A percentile compares a stretch with the other conserved stretches of the same genome.
Conservation (phyloP, 2,329 filamentous ascomycete genomes). For the Fusarium bulbicola region DNA sequence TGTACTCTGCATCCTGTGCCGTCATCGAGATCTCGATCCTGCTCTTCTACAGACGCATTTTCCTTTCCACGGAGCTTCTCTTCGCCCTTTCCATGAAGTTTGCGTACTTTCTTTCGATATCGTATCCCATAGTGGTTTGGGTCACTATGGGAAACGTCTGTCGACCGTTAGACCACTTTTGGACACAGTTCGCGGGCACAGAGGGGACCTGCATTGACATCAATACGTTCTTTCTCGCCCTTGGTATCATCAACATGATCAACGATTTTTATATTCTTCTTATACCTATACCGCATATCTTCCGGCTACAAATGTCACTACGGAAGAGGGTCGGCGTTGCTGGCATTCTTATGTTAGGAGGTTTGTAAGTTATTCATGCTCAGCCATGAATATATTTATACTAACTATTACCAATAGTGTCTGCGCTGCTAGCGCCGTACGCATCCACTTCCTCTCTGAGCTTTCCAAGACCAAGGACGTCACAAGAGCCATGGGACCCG, state of each 20-base stretch:
- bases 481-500: background rate
- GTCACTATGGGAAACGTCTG: background rate
- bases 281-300: background rate
- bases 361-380: background rate
- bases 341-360: background rate
- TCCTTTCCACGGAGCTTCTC: background rate
- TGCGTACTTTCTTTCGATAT: background rate
- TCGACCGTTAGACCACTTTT: background rate
- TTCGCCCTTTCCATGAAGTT: background rate
- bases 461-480: background rate
- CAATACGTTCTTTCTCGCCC: background rate
- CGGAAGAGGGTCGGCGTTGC: background rate
- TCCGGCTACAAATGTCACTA: background rate
- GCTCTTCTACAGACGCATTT: background rate
- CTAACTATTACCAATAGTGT: background rate
- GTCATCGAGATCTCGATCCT: background rate
- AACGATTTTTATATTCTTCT: background rate
- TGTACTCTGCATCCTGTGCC: background rate
- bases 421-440: background rate
- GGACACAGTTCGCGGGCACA: background rate
- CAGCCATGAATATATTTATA: accelerated
- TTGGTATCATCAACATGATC: background rate
- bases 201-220: background rate
- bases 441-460: background rate
- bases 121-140: background rate